A percentile compares a stretch with the other conserved stretches of the same genome.
phyloP scores from a whole-genome alignment of 2,329 filamentous ascomycete species.

The Fusarium luffae region DNA sequence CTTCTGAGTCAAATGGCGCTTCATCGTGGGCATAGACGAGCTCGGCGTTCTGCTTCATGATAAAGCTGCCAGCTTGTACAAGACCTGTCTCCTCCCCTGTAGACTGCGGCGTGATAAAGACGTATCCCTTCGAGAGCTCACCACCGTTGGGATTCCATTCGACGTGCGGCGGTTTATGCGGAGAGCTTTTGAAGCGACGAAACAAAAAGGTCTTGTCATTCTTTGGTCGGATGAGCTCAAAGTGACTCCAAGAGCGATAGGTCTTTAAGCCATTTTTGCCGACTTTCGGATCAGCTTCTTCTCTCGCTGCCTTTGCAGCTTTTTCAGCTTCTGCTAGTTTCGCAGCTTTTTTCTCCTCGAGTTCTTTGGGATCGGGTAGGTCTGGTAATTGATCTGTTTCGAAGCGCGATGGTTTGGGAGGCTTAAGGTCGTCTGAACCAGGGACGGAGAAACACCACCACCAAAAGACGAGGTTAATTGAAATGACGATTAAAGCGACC shows the following conservation, averaged over 20 bases:
- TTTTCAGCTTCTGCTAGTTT: not conserved
- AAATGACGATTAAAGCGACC: conserved; percentile 8
- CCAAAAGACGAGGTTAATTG: conserved; percentile 23
- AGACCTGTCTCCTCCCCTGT: conserved; percentile 11
- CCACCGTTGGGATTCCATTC: conserved; percentile 31
- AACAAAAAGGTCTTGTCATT: conserved; percentile 28
- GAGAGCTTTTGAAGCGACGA: conserved; percentile 41
- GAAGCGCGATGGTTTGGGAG: not conserved
- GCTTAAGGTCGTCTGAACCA: not conserved
- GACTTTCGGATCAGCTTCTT: not conserved
- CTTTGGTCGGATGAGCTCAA: conserved; percentile 32
- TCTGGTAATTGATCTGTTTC: not conserved
- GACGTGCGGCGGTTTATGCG: conserved; percentile 40
- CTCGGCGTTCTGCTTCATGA: conserved; percentile 46
- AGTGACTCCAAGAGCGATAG: conserved; percentile 35
- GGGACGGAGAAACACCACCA: conserved; percentile 9
- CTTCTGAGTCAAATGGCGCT: conserved; percentile 28
- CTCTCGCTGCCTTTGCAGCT: not conserved
- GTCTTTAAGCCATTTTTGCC: conserved; percentile 9
- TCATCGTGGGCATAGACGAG: conserved; percentile 45
- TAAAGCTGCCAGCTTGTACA: conserved; percentile 28
- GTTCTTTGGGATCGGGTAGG: not conserved
- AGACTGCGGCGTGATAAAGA: conserved; percentile 43
- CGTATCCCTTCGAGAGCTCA: conserved; percentile 40
- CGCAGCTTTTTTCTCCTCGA: not conserved